Percentiles rank a stretch among this genome's conserved stretches.
Evolutionary conservation across 2,329 filamentous ascomycete species (phyloP).

Genomic region (Calcarisporium arbuscula): DNA sequence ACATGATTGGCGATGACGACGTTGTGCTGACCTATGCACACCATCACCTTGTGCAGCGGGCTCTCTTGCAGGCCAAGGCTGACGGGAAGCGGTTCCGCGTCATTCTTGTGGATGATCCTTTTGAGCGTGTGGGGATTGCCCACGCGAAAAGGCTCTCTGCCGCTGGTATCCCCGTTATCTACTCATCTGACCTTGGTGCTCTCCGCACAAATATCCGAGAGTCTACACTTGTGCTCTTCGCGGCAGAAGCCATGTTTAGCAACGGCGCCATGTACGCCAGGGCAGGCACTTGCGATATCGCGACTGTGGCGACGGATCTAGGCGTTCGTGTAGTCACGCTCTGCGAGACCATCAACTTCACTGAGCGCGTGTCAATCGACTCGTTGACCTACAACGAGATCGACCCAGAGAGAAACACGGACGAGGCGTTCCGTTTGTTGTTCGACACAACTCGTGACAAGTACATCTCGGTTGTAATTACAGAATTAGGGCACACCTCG

Average conservation of each 20-base stretch:
- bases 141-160: conserved; percentile 64
- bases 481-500: conserved; percentile 81
- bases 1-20: conserved; percentile 72
- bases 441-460: conserved; percentile 89
- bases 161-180: conserved; percentile 70
- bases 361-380: conserved; percentile 75
- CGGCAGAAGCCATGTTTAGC: conserved; percentile 90
- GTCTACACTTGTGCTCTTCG: conserved; percentile 72
- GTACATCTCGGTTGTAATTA: conserved; percentile 83
- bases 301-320: conserved; percentile 70
- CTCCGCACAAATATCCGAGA: conserved; percentile 65
- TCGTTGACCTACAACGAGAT: conserved; percentile 94
- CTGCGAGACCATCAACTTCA: conserved; percentile 94
- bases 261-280: conserved; percentile 88
- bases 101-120: conserved; percentile 70
- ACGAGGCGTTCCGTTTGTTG: conserved; percentile 57
- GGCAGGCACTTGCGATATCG: conserved; percentile 79
- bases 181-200: conserved; percentile 70
- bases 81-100: conserved; percentile 73
- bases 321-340: conserved; percentile 80
- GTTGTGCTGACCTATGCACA: conserved; percentile 83
- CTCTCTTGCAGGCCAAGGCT: conserved; percentile 65
- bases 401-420: conserved; percentile 61
- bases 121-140: conserved; percentile 43
- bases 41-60: conserved; percentile 78